phyloP scores from a whole-genome alignment of 257 asterid species.

The Forsythia viridissima region DNA sequence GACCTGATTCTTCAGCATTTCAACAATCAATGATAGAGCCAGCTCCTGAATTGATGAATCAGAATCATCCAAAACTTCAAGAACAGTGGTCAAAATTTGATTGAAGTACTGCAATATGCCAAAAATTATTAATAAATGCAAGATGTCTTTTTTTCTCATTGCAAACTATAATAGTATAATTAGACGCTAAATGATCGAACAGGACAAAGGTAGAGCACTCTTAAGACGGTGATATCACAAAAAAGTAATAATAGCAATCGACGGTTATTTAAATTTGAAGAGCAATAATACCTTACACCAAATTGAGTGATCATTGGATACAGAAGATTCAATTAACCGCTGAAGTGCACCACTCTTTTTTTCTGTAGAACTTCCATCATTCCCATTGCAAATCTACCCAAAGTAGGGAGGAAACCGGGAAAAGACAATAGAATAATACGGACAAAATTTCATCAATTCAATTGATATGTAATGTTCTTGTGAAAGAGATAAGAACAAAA shows the following conservation, averaged over 20 bases:
- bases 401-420: slow-evolving; percentile 1
- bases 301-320: slow-evolving; percentile 59
- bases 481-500: background rate
- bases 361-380: slow-evolving; percentile 58
- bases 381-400: slow-evolving; percentile 74
- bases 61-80: slow-evolving; percentile 88
- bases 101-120: slow-evolving; percentile 80
- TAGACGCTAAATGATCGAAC: background rate
- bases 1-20: slow-evolving; percentile 96
- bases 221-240: background rate
- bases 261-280: background rate
- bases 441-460: background rate
- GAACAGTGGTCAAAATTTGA: slow-evolving; percentile 84
- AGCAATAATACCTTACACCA: slow-evolving; percentile 80
- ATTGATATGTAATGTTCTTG: slow-evolving; percentile 5
- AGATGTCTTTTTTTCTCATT: slow-evolving; percentile 10
- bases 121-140: slow-evolving; percentile 21
- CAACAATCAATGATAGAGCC: slow-evolving; percentile 71
- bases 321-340: slow-evolving; percentile 82
- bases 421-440: slow-evolving; percentile 5
- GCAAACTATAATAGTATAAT: background rate
- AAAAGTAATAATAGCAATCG: background rate
- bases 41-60: slow-evolving; percentile 85
- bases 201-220: background rate
- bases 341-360: slow-evolving; percentile 76